Base-by-base conservation (phyloP, 2,329 filamentous ascomycete species). In the Alternaria rosae region DNA sequence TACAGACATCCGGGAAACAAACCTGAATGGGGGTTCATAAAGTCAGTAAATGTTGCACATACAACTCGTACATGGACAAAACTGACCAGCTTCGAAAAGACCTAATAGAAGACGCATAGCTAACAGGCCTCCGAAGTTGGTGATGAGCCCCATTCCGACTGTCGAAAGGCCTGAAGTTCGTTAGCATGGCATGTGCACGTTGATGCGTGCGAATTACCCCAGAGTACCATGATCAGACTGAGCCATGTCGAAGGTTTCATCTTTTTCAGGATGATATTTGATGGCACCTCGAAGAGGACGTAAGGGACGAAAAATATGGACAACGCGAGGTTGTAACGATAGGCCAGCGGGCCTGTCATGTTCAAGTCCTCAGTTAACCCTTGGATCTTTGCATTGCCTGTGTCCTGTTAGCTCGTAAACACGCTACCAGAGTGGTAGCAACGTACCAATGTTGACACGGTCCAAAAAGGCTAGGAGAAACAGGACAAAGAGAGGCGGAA, bases 401-500 rank as follows among this genome's bases (percentile, higher is more conserved):
- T 52, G 42, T 5, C 11, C 32, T 6, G 13, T 66, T 30, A 61
- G 55, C 41, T 30, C 23, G 4, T 17, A 12, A 23, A 17, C n/a
- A 32, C 41, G 7, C 7, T 25, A 50, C n/a, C 23, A n/a, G 23
- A 15, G 30, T 52, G 6, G 45, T 3, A 20, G 15, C n/a, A 32
- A 57, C 57, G 35, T 67, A 74, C 73, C 73, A 5, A 78, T 57
- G 21, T 57, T 57, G 25, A 57, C 55, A 42, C 45, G 55, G 13
- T 57, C 55, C 30, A 57, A 66, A 59, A 76, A 76, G 2, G 76
- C 72, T 2, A 77, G 59, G 5, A 78, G 61, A 38, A 77, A 78
- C 1, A 86, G 70, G 6, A 84, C 57, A 57, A 78, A 82, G 10
- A 86, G 71, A 15, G 83, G 80, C 0, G 85, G 84, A 7, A 86